Base-by-base conservation (phyloP, 75 land plant species). In the Azolla pinnata region DNA sequence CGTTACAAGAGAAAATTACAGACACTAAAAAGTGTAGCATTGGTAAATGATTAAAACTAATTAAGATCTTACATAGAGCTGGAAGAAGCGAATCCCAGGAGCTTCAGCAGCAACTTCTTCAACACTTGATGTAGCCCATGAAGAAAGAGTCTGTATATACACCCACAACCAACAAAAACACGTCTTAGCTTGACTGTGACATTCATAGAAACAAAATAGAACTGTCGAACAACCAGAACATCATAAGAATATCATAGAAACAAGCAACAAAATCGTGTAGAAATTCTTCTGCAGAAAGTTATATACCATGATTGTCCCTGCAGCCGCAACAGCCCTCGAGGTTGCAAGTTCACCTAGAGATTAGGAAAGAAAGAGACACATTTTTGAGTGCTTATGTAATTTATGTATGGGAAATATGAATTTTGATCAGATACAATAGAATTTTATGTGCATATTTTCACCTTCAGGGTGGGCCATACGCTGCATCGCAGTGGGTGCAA, bases 401-500 rank as follows among this genome's bases (percentile, higher is more conserved):
- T 4, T 33, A 59, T 59, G 2, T 23, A 24, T 2, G 16, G 1
- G 16, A 25, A 4, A 25, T 2, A 29, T 58, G 18, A 32, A 16
- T 21, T 32, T 33, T 60, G 56, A 4, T 8, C 21, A 62, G 61
- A 50, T n/a, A n/a, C n/a, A n/a, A n/a, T n/a, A n/a, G n/a, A n/a
- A n/a, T n/a, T n/a, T n/a, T n/a, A n/a, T n/a, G n/a, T 35, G 31
- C 18, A 31, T 28, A 55, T 34, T 17, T 47, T 48, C 59, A 89
- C 96, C 96, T 61, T 87, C 97, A 45, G 97, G 97, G 56, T 90
- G 97, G 44, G 97, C 97, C 97, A 90, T 90, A 62, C 80, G 76
- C 67, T 83, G 91, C 79, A 90, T 75, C 21, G 97, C 97, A 23
- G 97, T 81, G 19, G 97, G 97, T 48, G 97, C 97, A 60, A 90